Evolutionary conservation across 176 grass and related monocot species (phyloP), one percentile per base, ranked within the genome.

Genomic region (Aegilops sharonensis): DNA sequence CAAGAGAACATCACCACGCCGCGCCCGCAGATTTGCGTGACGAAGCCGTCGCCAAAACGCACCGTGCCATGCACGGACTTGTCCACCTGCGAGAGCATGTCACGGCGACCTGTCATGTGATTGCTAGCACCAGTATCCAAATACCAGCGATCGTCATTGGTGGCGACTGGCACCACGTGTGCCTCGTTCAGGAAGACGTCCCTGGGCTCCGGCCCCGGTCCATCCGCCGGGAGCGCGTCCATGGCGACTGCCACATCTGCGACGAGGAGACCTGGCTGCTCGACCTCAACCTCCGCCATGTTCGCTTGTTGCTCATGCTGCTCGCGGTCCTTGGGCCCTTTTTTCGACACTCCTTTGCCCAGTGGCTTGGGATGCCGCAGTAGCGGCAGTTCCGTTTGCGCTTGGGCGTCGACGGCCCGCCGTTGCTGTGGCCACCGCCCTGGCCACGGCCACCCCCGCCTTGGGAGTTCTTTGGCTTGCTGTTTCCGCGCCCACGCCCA

Each of bases 211-310:
- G 37, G 37, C 8, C 4, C 13, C 4, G 48, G 13, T 52, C 1
- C 13, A 52, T 8, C 48, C 4, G 12, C 8, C 13, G 48, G 0
- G 40, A 0, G 3, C 0, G 14, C 17, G 5, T 2, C 0, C 1
- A 0, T 2, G 5, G 5, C 2, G 17, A 0, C 5, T 6, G 0
- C 4, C 11, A 17, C 5, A 6, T 0, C 1, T 1, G 54, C 54
- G 0, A 57, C 17, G 2, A 57, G 54, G 1, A 2, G 0, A 0
- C 17, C 52, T 0, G 54, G 54, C 54, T 57, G 17, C 5, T 57
- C 54, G 5, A 20, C 12, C 0, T 48, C 45, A 1, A 14, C 45
- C 12, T 48, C 1, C 0, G 11, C 11, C 0, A 47, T 2, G 43
- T 47, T 12, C 0, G 45, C 45, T 4, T 48, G 45, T 0, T 48